These are phyloP conservation scores for Calcarisporium arbuscula DNA, from an alignment of 2,329 filamentous ascomycete genomes.

Conservation along the genomic window DNA sequence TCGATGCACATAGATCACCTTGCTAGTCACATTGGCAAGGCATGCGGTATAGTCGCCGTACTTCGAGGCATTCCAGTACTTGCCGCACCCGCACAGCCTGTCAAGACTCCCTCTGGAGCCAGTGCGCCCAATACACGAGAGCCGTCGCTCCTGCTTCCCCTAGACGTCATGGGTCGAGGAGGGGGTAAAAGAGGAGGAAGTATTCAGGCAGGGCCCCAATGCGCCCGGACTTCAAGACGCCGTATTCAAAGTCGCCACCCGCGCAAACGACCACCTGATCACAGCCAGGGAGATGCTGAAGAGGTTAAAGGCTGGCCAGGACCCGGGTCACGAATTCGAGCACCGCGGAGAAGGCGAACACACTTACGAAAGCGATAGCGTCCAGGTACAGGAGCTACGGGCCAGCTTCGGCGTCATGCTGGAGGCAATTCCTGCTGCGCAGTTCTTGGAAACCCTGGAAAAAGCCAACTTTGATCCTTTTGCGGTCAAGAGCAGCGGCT, in stretches of 20 bases:
- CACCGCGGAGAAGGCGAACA: conserved; percentile 72
- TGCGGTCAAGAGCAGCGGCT: conserved; percentile 56
- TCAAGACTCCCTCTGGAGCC: conserved; percentile 34
- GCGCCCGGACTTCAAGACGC: conserved; percentile 81
- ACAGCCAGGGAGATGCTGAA: conserved; percentile 88
- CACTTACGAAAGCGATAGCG: conserved; percentile 36
- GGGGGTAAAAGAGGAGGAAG: conserved; percentile 79
- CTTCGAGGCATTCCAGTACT: conserved; percentile 83
- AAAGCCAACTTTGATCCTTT: conserved; percentile 77
- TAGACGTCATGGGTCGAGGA: conserved; percentile 85
- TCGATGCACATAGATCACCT: conserved; percentile 87
- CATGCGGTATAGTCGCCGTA: conserved; percentile 78
- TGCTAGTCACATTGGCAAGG: conserved; percentile 92
- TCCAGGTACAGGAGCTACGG: conserved; percentile 35
- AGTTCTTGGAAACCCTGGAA: conserved; percentile 76
- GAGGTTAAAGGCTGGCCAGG: conserved; percentile 66
- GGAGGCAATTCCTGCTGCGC: conserved; percentile 67
- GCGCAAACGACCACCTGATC: conserved; percentile 92
- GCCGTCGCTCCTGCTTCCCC: conserved; percentile 65
- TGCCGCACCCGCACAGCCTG: conserved; percentile 59
- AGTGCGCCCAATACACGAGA: conserved; percentile 31
- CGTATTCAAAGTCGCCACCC: conserved; percentile 84
- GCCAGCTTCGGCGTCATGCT: conserved; percentile 73
- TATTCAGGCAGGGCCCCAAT: conserved; percentile 72
- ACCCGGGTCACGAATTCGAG: conserved; percentile 81